Base-by-base conservation (phyloP, 2,329 filamentous ascomycete species). In the Fulvia fulva region DNA sequence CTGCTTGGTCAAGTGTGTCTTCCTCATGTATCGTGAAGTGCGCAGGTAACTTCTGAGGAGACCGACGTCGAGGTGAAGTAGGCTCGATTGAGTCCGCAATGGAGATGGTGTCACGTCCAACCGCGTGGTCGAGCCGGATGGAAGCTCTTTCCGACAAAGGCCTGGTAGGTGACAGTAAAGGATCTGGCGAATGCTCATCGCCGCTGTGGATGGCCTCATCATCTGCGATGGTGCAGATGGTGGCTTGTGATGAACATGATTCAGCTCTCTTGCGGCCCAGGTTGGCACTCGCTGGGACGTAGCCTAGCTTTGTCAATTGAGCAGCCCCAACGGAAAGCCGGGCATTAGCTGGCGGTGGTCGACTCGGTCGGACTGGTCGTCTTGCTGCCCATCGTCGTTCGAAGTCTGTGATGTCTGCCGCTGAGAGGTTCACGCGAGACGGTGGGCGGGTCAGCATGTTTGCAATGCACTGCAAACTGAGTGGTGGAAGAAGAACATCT, bases 391-490 rank as follows among this genome's bases (percentile, higher is more conserved):
- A 60, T 46, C 67, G 58, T 19, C 59, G 53, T 4, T 71, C 62
- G 51, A 67, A 62, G 32, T 67, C 68, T 22, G 56, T 53, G 26
- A 71, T 57, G 56, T 73, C 71, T 25, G 64, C 59, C 23, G 61
- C 51, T 12, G 63, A 68, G 51, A 72, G 66, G 7, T 60, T 57
- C 58, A 73, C 63, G 30, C 62, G 65, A 12, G 70, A 67, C 16
- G 69, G 59, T 7, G 62, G 63, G 47, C 61, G 65, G n/a, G 63
- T 67, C 16, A 73, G 65, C 70, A 73, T 72, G n/a, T n/a, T n/a
- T n/a, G n/a, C n/a, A n/a, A n/a, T n/a, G n/a, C n/a, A n/a, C n/a
- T n/a, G n/a, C n/a, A n/a, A n/a, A n/a, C n/a, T n/a, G n/a, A n/a
- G n/a, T n/a, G n/a, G n/a, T n/a, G 53, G 28, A 7, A 32, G 28